These are phyloP conservation scores for Thelephora ganbajun DNA, from an alignment of 768 basidiomycete genomes.

Conservation along the genomic window DNA sequence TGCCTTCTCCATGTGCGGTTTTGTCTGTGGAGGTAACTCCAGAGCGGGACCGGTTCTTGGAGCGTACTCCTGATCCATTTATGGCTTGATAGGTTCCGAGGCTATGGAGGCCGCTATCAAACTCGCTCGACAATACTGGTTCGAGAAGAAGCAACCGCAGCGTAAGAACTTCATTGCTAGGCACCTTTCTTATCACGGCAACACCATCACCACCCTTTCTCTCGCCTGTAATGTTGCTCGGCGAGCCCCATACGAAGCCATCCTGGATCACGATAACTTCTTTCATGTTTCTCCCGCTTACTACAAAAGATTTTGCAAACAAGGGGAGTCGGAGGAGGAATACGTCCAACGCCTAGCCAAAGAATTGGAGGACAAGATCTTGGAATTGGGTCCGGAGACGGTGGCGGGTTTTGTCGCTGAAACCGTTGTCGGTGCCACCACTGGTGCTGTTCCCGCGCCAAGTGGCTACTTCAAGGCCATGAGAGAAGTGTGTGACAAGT, in stretches of 20 bases:
- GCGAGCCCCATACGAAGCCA: slow-evolving; percentile 51
- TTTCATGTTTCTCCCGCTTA: slow-evolving; percentile 86
- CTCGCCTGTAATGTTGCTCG: slow-evolving; percentile 54
- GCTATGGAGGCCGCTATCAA: slow-evolving; percentile 85
- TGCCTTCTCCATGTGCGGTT: slow-evolving; percentile 58
- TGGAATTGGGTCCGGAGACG: slow-evolving; percentile 68
- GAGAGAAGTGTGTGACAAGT: slow-evolving; percentile 71
- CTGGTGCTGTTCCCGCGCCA: slow-evolving; percentile 62
- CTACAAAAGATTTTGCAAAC: slow-evolving; percentile 59
- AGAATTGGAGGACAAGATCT: slow-evolving; percentile 78
- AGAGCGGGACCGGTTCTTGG: neutral
- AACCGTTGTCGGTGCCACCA: slow-evolving; percentile 79
- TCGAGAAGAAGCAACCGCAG: slow-evolving; percentile 53
- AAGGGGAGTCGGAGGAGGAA: slow-evolving; percentile 60
- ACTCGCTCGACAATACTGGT: slow-evolving; percentile 67
- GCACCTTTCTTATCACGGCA: slow-evolving; percentile 74
- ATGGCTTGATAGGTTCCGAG: slow-evolving; percentile 48
- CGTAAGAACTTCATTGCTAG: slow-evolving; percentile 73
- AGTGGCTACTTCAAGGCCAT: slow-evolving; percentile 80
- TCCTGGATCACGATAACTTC: slow-evolving; percentile 52
- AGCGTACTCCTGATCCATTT: neutral
- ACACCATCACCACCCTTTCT: slow-evolving; percentile 59
- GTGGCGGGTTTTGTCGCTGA: slow-evolving; percentile 77
- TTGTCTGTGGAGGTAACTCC: slow-evolving; percentile 57
- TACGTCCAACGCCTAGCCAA: slow-evolving; percentile 67